phyloP scores from a whole-genome alignment of 2,329 filamentous ascomycete genomes.

The Penicillium vulpinum region DNA sequence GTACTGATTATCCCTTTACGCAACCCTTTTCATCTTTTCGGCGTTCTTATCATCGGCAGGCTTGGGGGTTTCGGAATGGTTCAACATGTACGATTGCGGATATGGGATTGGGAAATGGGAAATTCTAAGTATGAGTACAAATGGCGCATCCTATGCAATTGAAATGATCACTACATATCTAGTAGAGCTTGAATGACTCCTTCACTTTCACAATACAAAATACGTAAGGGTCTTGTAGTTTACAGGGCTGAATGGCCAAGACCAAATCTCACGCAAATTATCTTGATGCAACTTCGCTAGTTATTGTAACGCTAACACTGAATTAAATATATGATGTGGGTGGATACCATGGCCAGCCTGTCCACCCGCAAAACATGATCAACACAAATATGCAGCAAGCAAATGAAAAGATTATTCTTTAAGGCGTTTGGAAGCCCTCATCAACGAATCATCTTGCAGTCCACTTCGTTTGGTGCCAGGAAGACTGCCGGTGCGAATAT shows the following conservation, averaged over 20 bases:
- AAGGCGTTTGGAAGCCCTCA: slow-evolving; percentile 56
- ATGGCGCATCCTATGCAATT: background rate
- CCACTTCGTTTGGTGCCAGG: slow-evolving; percentile 90
- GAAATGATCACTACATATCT: background rate
- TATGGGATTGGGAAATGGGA: background rate
- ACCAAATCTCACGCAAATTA: background rate
- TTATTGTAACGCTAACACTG: background rate
- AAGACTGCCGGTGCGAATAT: slow-evolving; percentile 85
- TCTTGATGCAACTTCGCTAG: background rate
- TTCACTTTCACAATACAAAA: background rate
- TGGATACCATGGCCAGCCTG: background rate
- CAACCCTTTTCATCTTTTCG: background rate
- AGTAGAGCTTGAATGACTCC: background rate
- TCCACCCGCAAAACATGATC: slow-evolving; percentile 2
- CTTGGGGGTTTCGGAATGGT: background rate
- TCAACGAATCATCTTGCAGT: slow-evolving; percentile 75
- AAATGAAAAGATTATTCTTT: slow-evolving; percentile 44
- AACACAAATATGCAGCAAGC: background rate
- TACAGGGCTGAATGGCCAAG: background rate
- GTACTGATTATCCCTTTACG: slow-evolving; percentile 3
- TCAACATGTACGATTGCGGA: slow-evolving; percentile 1
- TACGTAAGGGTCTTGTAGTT: background rate
- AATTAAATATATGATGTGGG: slow-evolving; percentile 2
- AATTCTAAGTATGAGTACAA: background rate
- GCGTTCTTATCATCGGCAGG: background rate